phyloP scores from a whole-genome alignment of 164 flowering plant genomes.

The Santalum album region DNA sequence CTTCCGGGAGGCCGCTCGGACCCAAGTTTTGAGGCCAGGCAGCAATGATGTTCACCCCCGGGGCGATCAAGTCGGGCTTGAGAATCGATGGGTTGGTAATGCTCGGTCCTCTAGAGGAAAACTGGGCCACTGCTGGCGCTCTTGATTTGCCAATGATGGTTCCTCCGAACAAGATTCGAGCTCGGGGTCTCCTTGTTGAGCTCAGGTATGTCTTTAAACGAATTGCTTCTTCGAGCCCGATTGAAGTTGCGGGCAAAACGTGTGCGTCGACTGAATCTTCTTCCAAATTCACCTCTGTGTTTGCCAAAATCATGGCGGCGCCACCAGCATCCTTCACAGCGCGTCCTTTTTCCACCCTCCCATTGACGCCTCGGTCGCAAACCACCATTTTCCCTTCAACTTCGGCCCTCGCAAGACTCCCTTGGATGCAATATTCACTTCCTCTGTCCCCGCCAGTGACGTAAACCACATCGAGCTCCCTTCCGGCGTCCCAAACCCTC shows the following conservation, averaged over 20 bases:
- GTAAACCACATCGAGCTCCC: conserved; percentile 63
- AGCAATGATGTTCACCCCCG: conserved; percentile 91
- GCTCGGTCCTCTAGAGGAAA: conserved; percentile 91
- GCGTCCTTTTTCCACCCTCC: conserved; percentile 71
- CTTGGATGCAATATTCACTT: conserved; percentile 55
- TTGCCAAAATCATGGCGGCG: conserved; percentile 78
- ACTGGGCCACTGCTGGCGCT: conserved; percentile 78
- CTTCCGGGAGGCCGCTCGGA: conserved; percentile 72
- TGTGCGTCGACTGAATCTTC: conserved; percentile 81
- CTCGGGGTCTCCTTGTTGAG: conserved; percentile 56
- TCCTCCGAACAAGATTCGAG: conserved; percentile 62
- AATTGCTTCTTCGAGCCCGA: conserved; percentile 54
- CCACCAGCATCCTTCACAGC: conserved; percentile 80
- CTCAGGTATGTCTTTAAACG: conserved; percentile 55
- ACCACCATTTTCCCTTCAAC: conserved; percentile 82
- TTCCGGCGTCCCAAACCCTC: conserved; percentile 10
- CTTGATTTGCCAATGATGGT: conserved; percentile 53
- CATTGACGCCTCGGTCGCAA: conserved; percentile 74
- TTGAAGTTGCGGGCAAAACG: conserved; percentile 72
- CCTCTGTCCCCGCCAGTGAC: conserved; percentile 35
- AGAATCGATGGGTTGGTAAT: conserved; percentile 60
- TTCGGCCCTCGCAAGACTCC: conserved; percentile 55
- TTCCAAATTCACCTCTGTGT: conserved; percentile 54
- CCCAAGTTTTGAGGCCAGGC: conserved; percentile 95
- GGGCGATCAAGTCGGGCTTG: conserved; percentile 88